Evolutionary conservation across 1,139 yeast species (phyloP), one percentile per base, ranked within the genome.

Genomic region (Candida sojae): DNA sequence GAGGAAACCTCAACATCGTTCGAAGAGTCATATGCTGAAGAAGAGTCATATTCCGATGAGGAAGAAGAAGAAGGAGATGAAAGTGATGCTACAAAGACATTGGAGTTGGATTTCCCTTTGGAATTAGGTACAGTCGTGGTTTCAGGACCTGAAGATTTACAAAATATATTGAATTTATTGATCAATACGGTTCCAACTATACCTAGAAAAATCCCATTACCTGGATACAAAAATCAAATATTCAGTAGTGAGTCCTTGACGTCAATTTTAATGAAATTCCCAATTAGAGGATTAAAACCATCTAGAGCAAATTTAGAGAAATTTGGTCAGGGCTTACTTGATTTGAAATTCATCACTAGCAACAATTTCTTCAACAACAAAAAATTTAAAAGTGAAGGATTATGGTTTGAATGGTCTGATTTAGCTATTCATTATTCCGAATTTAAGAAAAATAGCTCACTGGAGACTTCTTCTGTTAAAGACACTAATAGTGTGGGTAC

Each of bases 351-450:
- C 13, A 56, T 75, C 17, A 57, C 61, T 0, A 68, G 71, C 1
- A 66, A 74, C 1, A 70, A 72, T 13, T 59, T 73, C 46, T 62
- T 75, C 40, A 61, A 70, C 37, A 64, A 66, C 25, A 66, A 59
- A 48, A 73, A 68, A 53, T 76, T 76, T 56, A 70, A 61, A 47
- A 71, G 77, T 53, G 79, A 73, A 51, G 72, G 71, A 1, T 66
- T 73, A 71, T 75, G 79, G 79, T 73, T 73, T 49, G 80, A 75
- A 54, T 75, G 80, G 80, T 61, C 77, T 2, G 77, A 71, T 12
- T 53, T 66, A 39, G 72, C 77, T 6, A 36, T 57, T 4, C 60
- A 49, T 34, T 57, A 62, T 4, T 58, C 67, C 6, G 56, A 56
- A 12, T 60, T 51, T 44, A 46, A 11, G 36, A 32, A 25, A 32